Conservation (phyloP, 192 early-diverging fungal species). For the Podila verticillata region DNA sequence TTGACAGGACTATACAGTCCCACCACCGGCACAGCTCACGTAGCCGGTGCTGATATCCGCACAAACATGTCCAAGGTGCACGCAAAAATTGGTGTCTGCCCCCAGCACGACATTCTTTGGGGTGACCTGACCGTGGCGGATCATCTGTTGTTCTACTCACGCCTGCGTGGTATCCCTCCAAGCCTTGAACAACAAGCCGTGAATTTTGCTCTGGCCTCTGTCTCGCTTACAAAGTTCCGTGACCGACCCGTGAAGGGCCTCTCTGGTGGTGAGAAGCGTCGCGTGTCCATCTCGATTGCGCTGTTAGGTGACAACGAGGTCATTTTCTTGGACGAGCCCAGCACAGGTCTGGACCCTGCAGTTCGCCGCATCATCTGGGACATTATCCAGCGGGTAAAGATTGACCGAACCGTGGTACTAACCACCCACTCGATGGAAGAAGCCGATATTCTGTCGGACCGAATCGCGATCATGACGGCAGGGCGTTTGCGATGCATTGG, state of each 20-base stretch:
- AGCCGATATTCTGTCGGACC: conserved; percentile 64
- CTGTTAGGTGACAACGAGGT: conserved; percentile 58
- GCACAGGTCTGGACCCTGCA: conserved; percentile 68
- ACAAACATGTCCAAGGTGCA: conserved; percentile 37
- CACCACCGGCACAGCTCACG: conserved; percentile 38
- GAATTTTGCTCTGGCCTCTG: conserved; percentile 31
- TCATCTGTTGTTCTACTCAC: conserved; percentile 59
- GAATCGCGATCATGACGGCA: conserved; percentile 59
- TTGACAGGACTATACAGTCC: conserved; percentile 39
- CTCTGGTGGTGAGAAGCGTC: conserved; percentile 69
- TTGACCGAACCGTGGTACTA: conserved; percentile 59
- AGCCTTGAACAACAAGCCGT: conserved; percentile 19
- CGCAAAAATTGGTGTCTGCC: conserved; percentile 61
- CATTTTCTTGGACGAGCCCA: conserved; percentile 68
- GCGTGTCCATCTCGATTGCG: conserved; percentile 61
- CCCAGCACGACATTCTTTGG: conserved; percentile 64
- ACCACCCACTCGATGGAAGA: conserved; percentile 77
- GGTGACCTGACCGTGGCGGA: conserved; percentile 58
- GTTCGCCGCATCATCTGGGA: conserved; percentile 64
- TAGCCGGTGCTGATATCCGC: conserved; percentile 45
- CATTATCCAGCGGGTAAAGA: conserved; percentile 58
- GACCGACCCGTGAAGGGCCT: conserved; percentile 54
- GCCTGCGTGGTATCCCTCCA: conserved; percentile 56
- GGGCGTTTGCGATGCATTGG: conserved; percentile 63
- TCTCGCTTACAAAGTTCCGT: conserved; percentile 48